Percentiles rank a stretch among this genome's conserved stretches.
phyloP scores from a whole-genome alignment of 345 rosid species.

The Euclidium syriacum region DNA sequence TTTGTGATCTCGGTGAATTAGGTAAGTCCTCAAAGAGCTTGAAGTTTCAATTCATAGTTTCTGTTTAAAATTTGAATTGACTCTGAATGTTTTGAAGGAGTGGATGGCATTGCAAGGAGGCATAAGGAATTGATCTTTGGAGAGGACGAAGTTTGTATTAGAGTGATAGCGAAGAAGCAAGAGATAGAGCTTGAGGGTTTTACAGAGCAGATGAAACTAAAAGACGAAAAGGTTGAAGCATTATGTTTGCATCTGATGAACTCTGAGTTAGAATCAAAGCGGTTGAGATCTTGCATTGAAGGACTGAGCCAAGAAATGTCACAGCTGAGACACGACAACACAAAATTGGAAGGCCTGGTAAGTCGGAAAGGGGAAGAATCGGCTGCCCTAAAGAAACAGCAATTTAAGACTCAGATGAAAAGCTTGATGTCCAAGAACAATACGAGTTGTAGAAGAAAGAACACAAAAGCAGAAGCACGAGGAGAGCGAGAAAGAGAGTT shows the following conservation, averaged over 20 bases:
- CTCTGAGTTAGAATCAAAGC: constrained; percentile 74
- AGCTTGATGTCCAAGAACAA: constrained; percentile 30
- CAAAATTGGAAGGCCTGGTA: constrained; percentile 47
- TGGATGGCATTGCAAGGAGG: constrained; percentile 40
- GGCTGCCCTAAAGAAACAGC: constrained; percentile 35
- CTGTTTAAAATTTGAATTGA: not conserved
- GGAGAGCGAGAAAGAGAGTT: constrained; percentile 34
- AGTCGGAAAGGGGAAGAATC: constrained; percentile 52
- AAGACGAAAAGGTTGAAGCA: constrained; percentile 78
- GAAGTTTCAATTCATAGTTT: not conserved
- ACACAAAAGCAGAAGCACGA: constrained; percentile 30
- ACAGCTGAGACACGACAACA: constrained; percentile 50
- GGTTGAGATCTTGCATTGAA: constrained; percentile 58
- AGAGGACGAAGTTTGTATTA: constrained; percentile 59
- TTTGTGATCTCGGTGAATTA: constrained; percentile 36
- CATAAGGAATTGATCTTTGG: constrained; percentile 51
- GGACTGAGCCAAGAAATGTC: constrained; percentile 50
- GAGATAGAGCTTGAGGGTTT: constrained; percentile 64
- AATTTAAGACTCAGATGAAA: constrained; percentile 31
- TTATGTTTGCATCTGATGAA: constrained; percentile 65
- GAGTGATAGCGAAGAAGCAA: constrained; percentile 54
- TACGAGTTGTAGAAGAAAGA: constrained; percentile 35
- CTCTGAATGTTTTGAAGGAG: constrained; percentile 31
- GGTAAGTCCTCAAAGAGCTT: constrained; percentile 35
- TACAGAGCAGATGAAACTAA: constrained; percentile 66